Base-by-base conservation (phyloP, 2,329 filamentous ascomycete genomes). In the Diaporthe caulivora region DNA sequence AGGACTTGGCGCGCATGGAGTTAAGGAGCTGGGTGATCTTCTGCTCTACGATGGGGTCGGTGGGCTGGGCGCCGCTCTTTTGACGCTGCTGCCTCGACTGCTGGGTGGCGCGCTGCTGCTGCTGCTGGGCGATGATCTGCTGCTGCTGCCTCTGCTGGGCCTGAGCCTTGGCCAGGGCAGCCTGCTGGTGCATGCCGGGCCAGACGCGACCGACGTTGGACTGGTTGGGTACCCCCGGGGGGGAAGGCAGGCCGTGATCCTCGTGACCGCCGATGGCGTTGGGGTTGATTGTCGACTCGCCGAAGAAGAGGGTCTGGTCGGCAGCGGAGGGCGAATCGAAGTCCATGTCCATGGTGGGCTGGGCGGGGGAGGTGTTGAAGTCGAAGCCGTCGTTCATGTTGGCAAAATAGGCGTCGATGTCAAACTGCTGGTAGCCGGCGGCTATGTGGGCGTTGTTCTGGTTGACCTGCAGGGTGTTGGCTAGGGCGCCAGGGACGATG, bases 131-230 rank as follows among this genome's bases (percentile, higher is more conserved):
- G 75, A 88, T 86, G 79, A 91, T 85, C 77, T 91, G 88, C 78
- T 92, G 90, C 78, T 90, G 89, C 79, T 91, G 89, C 80, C 91
- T 90, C 81, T 93, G 92, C 79, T 93, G 91, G 34, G 90, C 89
- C 78, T 92, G 89, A 11, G 92, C 92, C 85, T 94, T 94, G 75
- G 92, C 92, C 78, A 94, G 86, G 74, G 94, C 94, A 65, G 95
- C 95, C 83, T 95, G 95, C 80, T 95, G 94, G 85, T 98, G 96
- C 89, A 97, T 97, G 70, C 95, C 96, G 17, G 96, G 96, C 87
- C 94, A 98, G 78, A 97, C 92, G 76, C 95, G 92, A 76, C 94
- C 93, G 69, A 92, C 88, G 74, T 84, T 88, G 47, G 88, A 85
- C 75, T 90, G 85, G 0, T 85, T 84, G 73, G 86, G 84, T 62